These are phyloP conservation scores for Pelargonium cotyledonis DNA, from an alignment of 441 rosid species.

Conservation along the genomic window DNA sequence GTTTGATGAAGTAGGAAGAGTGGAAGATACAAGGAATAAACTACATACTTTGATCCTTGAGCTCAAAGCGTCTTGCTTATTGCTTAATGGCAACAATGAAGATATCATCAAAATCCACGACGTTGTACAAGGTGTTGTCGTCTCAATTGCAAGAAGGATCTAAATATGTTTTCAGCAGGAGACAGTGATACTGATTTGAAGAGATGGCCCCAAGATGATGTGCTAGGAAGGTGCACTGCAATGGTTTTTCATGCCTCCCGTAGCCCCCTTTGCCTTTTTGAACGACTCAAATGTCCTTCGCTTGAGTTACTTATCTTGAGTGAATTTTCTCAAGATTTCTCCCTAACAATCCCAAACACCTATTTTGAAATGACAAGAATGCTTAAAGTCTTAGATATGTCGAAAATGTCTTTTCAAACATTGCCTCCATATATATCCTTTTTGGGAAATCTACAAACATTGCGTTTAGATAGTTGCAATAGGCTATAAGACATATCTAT, in stretches of 20 bases:
- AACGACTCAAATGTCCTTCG: conserved; percentile 18
- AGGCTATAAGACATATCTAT: conserved; percentile 13
- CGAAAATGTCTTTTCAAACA: not conserved
- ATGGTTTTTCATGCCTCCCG: not conserved
- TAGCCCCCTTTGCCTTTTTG: conserved; percentile 18
- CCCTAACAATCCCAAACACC: conserved; percentile 12
- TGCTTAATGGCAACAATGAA: conserved; percentile 13
- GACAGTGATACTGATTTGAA: not conserved
- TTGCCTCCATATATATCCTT: conserved; percentile 22
- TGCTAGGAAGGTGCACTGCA: not conserved
- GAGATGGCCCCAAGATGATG: not conserved
- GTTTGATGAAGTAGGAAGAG: conserved; percentile 7
- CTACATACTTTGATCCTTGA: conserved; percentile 7
- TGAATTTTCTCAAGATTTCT: not conserved
- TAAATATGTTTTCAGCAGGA: not conserved
- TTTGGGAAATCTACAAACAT: conserved; percentile 28
- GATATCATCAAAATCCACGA: conserved; percentile 24
- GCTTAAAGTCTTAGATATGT: conserved; percentile 29
- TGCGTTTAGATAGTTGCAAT: conserved; percentile 21
- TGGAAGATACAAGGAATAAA: conserved; percentile 24
- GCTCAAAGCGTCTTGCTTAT: conserved; percentile 26
- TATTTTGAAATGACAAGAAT: conserved; percentile 19
- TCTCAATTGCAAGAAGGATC: conserved; percentile 17
- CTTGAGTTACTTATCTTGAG: conserved; percentile 16
- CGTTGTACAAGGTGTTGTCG: conserved; percentile 22